These are phyloP conservation scores for Ophiostoma ulmi DNA, from an alignment of 2,329 filamentous ascomycete genomes.

Conservation along the genomic window DNA sequence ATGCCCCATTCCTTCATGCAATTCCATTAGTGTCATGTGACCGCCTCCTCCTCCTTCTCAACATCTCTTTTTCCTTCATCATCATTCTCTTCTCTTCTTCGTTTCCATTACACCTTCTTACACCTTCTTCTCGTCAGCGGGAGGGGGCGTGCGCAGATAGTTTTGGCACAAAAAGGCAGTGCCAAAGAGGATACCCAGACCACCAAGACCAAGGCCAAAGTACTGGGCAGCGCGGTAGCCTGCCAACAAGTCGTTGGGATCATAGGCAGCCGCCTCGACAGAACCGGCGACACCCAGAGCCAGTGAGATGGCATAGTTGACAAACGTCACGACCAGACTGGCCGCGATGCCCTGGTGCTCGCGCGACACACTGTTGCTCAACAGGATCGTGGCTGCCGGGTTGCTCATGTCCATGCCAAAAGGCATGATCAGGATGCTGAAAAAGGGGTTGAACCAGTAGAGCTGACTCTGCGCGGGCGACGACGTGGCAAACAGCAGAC, in stretches of 20 bases:
- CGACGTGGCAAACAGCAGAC: slow-evolving; percentile 42
- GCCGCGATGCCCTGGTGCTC: slow-evolving; percentile 45
- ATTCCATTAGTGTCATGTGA: slow-evolving; percentile 11
- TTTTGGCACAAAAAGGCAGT: slow-evolving; percentile 32
- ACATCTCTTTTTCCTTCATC: background rate
- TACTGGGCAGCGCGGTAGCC: slow-evolving; percentile 40
- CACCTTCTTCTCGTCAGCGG: background rate
- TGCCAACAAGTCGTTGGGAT: slow-evolving; percentile 31
- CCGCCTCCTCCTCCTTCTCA: background rate
- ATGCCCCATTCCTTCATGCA: background rate
- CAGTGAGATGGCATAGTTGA: slow-evolving; percentile 64
- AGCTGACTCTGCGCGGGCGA: slow-evolving; percentile 45
- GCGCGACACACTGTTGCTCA: slow-evolving; percentile 48
- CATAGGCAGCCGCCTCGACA: slow-evolving; percentile 45
- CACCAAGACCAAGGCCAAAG: slow-evolving; percentile 40
- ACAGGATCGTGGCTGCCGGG: slow-evolving; percentile 56
- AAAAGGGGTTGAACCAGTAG: slow-evolving; percentile 62
- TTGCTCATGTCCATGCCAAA: slow-evolving; percentile 65
- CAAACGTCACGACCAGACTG: slow-evolving; percentile 57
- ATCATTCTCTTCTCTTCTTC: background rate
- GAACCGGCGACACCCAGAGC: slow-evolving; percentile 63
- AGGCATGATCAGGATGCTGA: slow-evolving; percentile 52
- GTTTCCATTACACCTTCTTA: background rate
- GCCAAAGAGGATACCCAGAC: slow-evolving; percentile 35
- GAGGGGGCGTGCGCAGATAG: slow-evolving; percentile 21